Evolutionary conservation across 768 basidiomycete genomes (phyloP).

Genomic region (Suillus occidentalis): DNA sequence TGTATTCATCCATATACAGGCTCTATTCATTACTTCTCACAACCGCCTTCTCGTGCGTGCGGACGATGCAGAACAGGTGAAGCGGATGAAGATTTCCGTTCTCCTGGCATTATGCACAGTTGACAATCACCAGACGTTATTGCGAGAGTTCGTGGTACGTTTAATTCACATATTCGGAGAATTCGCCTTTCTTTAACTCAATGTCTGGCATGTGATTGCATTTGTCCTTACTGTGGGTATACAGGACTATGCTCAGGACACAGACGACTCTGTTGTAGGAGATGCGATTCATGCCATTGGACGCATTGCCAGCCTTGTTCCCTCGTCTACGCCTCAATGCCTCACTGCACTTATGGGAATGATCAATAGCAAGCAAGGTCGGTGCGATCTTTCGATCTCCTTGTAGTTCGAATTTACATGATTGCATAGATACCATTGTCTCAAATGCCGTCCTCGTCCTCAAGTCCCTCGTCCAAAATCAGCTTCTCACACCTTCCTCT

Average conservation of each 20-base stretch:
- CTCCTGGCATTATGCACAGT: constrained; percentile 62
- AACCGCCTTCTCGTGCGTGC: constrained; percentile 68
- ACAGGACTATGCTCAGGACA: constrained; percentile 82
- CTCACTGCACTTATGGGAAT: constrained; percentile 74
- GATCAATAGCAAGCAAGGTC: constrained; percentile 77
- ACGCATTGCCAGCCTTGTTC: constrained; percentile 64
- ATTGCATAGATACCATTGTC: constrained; percentile 65
- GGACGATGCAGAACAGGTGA: constrained; percentile 64
- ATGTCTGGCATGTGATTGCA: neutral
- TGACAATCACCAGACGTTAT: constrained; percentile 68
- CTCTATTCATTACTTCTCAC: constrained; percentile 61
- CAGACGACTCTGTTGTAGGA: constrained; percentile 67
- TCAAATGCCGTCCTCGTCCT: constrained; percentile 82
- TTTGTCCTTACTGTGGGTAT: neutral
- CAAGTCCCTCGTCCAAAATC: constrained; percentile 78
- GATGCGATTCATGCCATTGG: constrained; percentile 82
- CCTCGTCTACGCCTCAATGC: constrained; percentile 70
- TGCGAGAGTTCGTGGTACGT: constrained; percentile 85
- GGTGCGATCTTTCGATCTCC: constrained; percentile 20
- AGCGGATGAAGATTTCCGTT: constrained; percentile 73
- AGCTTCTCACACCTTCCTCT: constrained; percentile 42
- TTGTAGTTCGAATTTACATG: neutral
- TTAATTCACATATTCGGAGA: neutral
- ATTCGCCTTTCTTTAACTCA: neutral
- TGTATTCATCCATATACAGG: neutral